Conservation (phyloP, 2,329 filamentous ascomycete genomes). For the Fusarium torulosum region DNA sequence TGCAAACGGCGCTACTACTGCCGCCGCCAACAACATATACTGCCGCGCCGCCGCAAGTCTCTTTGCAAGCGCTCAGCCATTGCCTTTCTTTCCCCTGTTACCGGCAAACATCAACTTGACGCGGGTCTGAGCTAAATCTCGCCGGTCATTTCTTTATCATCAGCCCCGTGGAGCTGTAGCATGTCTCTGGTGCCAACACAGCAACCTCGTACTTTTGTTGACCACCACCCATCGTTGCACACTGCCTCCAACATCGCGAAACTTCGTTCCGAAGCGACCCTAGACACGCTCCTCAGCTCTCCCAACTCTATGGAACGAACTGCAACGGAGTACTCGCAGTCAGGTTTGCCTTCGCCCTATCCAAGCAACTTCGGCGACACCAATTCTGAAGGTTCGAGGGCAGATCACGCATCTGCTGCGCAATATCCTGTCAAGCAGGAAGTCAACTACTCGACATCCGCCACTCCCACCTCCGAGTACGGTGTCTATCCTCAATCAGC, state of each 20-base stretch:
- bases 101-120: constrained; percentile 50
- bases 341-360: constrained; percentile 85
- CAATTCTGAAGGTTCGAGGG: constrained; percentile 85
- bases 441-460: constrained; percentile 80
- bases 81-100: constrained; percentile 47
- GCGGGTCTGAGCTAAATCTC: constrained; percentile 52
- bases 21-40: constrained; percentile 55
- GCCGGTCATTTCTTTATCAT: constrained; percentile 48
- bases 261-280: constrained; percentile 47
- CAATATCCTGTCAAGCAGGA: constrained; percentile 89
- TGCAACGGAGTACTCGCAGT: constrained; percentile 84
- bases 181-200: constrained; percentile 54
- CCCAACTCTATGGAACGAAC: constrained; percentile 67
- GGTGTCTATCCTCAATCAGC: constrained; percentile 79
- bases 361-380: constrained; percentile 73
- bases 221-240: constrained; percentile 44
- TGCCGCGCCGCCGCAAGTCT: constrained; percentile 52
- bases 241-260: constrained; percentile 38
- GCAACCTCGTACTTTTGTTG: constrained; percentile 51
- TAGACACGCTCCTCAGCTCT: constrained; percentile 45
- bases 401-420: constrained; percentile 95
- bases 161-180: constrained; percentile 51
- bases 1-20: constrained; percentile 51
- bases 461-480: constrained; percentile 92
- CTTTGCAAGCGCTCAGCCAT: constrained; percentile 50